These are phyloP conservation scores for Metschnikowia colocasiae DNA, from an alignment of 805 yeast genomes.

Conservation along the genomic window DNA sequence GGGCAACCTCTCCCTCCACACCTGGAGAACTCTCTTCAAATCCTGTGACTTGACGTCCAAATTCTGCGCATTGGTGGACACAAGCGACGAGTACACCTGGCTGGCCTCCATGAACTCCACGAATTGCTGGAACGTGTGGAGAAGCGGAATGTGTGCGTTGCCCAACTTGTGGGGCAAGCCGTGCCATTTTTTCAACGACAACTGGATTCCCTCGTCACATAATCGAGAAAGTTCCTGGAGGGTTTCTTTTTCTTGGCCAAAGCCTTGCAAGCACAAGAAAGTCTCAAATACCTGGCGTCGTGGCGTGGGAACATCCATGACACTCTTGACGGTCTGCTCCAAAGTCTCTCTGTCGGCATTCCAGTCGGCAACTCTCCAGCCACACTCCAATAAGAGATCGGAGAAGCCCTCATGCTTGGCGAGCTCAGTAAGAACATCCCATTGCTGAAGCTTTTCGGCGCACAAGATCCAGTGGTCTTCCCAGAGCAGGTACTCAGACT, in stretches of 20 bases:
- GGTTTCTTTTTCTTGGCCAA: slow-evolving; percentile 84
- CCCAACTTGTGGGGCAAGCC: slow-evolving; percentile 75
- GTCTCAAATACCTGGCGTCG: slow-evolving; percentile 95
- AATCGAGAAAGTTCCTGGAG: slow-evolving; percentile 78
- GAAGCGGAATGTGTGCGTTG: slow-evolving; percentile 80
- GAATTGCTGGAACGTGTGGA: slow-evolving; percentile 95
- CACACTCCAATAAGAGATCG: slow-evolving; percentile 92
- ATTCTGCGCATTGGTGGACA: slow-evolving; percentile 87
- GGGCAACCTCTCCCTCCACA: slow-evolving; percentile 97
- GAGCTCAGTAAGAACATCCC: slow-evolving; percentile 95
- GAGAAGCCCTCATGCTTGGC: slow-evolving; percentile 98
- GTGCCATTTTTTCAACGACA: slow-evolving; percentile 90
- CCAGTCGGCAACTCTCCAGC: slow-evolving; percentile 99
- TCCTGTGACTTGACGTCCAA: slow-evolving; percentile 92
- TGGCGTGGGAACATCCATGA: slow-evolving; percentile 98
- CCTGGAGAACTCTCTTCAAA: slow-evolving; percentile 87
- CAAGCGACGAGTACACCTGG: slow-evolving; percentile 83
- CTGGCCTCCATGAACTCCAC: slow-evolving; percentile 97
- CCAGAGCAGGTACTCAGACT: slow-evolving; percentile 93
- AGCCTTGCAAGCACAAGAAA: slow-evolving; percentile 87
- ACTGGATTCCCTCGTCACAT: slow-evolving; percentile 95
- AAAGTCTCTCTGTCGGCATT: slow-evolving; percentile 89
- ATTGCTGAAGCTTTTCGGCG: slow-evolving; percentile 94
- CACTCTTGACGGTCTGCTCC: slow-evolving; percentile 90
- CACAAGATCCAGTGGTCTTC: slow-evolving; percentile 98